Percentiles rank a stretch among this genome's conserved stretches.
Conservation (phyloP, 192 early-diverging fungal genomes). For the Podila epigama region DNA sequence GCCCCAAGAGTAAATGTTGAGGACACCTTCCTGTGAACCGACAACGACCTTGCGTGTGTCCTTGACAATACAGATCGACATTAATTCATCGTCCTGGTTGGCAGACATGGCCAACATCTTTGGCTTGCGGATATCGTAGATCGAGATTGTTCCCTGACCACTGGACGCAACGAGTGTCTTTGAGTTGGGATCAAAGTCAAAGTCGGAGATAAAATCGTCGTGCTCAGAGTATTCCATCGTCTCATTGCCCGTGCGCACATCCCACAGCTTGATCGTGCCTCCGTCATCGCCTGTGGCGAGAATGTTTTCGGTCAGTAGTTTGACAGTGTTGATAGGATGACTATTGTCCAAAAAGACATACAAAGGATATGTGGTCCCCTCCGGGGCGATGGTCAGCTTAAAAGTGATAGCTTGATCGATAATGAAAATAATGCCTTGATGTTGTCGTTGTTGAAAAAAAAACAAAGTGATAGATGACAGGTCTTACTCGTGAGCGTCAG, state of each 20-base stretch:
- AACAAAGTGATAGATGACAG: not conserved
- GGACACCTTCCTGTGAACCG: slow-evolving; percentile 88
- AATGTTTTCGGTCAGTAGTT: slow-evolving; percentile 73
- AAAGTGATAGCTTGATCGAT: no score
- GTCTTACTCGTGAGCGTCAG: slow-evolving; percentile 85
- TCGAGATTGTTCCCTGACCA: slow-evolving; percentile 90
- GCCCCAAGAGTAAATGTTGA: slow-evolving; percentile 89
- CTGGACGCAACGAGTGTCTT: slow-evolving; percentile 81
- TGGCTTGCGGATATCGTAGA: slow-evolving; percentile 90
- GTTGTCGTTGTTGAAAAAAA: no score
- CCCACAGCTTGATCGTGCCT: slow-evolving; percentile 95
- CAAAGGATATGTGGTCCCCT: not conserved
- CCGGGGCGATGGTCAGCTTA: not conserved
- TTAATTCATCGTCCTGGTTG: slow-evolving; percentile 94
- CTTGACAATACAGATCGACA: slow-evolving; percentile 81
- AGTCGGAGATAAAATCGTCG: slow-evolving; percentile 92
- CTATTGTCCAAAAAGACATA: slow-evolving; percentile 41
- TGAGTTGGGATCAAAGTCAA: slow-evolving; percentile 72
- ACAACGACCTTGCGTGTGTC: slow-evolving; percentile 85
- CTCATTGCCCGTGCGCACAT: slow-evolving; percentile 77
- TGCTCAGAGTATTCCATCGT: slow-evolving; percentile 85
- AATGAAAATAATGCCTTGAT: no score
- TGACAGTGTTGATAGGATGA: slow-evolving; percentile 82
- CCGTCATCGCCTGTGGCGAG: slow-evolving; percentile 94
- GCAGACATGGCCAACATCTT: slow-evolving; percentile 88